Evolutionary conservation across 148 eudicot species (phyloP).

Genomic region (Dysphania ambrosioides): DNA sequence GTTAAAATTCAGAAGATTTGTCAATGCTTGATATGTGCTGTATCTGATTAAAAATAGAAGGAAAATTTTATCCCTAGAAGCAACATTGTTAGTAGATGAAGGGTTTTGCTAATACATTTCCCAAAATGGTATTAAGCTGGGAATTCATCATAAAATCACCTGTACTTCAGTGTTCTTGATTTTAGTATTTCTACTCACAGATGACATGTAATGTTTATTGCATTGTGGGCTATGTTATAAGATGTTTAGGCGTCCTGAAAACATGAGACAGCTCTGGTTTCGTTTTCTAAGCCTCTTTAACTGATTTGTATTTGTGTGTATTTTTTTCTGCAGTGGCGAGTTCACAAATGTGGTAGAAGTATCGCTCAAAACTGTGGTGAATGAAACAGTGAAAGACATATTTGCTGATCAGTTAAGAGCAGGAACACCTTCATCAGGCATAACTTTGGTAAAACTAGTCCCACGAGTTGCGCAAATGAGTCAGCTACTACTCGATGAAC

Average conservation of each 20-base stretch:
- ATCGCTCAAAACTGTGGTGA: slow-evolving; percentile 55
- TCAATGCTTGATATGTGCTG: background rate
- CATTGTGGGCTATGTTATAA: too few relatives aligned
- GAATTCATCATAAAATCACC: too few relatives aligned
- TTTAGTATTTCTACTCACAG: too few relatives aligned
- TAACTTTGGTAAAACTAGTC: slow-evolving; percentile 75
- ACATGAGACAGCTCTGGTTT: background rate
- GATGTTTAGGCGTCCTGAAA: too few relatives aligned
- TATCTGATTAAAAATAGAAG: background rate
- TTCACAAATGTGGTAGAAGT: slow-evolving; percentile 64
- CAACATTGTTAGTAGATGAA: background rate
- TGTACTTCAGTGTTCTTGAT: too few relatives aligned
- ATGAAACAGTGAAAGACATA: slow-evolving; percentile 51
- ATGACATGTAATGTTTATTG: too few relatives aligned
- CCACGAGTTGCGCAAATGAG: slow-evolving; percentile 59
- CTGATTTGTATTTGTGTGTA: background rate
- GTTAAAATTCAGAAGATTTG: background rate
- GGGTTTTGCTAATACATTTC: too few relatives aligned
- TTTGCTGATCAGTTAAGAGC: slow-evolving; percentile 44
- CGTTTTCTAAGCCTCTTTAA: background rate
- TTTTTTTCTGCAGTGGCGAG: slow-evolving; percentile 60
- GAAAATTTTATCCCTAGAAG: background rate
- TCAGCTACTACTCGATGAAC: slow-evolving; percentile 59
- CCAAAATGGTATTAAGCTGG: too few relatives aligned
- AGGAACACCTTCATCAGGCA: slow-evolving; percentile 40